These are phyloP conservation scores for Diaporthe batatas DNA, from an alignment of 2,329 filamentous ascomycete genomes.

Conservation along the genomic window DNA sequence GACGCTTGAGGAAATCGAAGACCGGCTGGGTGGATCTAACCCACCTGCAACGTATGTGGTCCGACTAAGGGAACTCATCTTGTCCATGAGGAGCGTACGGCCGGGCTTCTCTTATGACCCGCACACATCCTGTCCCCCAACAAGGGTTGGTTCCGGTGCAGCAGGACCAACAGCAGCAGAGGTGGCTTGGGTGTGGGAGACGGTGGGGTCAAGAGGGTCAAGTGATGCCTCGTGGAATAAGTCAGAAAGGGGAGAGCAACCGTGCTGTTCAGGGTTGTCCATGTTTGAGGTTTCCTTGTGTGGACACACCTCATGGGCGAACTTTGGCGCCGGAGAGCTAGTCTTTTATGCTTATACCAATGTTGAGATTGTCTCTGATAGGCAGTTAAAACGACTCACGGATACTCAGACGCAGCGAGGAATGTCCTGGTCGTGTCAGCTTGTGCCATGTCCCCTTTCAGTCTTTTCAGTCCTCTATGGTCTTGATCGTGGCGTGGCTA, in stretches of 20 bases:
- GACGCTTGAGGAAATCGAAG: conserved; percentile 53
- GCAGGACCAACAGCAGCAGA: conserved; percentile 37
- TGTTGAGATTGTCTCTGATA: neutral
- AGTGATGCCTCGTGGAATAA: conserved; percentile 1
- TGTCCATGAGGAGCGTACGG: conserved; percentile 46
- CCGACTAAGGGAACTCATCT: conserved; percentile 50
- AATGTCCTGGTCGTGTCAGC: neutral
- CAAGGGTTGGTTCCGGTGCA: conserved; percentile 26
- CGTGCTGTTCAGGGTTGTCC: neutral
- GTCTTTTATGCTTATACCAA: neutral
- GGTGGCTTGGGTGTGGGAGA: conserved; percentile 36
- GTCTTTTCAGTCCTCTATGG: conserved; percentile 4
- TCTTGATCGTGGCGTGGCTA: neutral
- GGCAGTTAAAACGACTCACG: neutral
- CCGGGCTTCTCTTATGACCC: neutral
- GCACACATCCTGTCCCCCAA: neutral
- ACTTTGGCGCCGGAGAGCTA: too few relatives aligned
- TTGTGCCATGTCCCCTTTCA: neutral
- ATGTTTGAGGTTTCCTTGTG: neutral
- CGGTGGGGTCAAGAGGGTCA: conserved; percentile 41
- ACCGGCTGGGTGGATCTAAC: conserved; percentile 45
- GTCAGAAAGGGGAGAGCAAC: neutral
- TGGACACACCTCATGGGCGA: neutral
- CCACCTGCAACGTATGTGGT: conserved; percentile 48
- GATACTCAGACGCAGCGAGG: neutral